These are phyloP conservation scores for Dothistroma pini DNA, from an alignment of 2,329 filamentous ascomycete species.

Conservation along the genomic window DNA sequence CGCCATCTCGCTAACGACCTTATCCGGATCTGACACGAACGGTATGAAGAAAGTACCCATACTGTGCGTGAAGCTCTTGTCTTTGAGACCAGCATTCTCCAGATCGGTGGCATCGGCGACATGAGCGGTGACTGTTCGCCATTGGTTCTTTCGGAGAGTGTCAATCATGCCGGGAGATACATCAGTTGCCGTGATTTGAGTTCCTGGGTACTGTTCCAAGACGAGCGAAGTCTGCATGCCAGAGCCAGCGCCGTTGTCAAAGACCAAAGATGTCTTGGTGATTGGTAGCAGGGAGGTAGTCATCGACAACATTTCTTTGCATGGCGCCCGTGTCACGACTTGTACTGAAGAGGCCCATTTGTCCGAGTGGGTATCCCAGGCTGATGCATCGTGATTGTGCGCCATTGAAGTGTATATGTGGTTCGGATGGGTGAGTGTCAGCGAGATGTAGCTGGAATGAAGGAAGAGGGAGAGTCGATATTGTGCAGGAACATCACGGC, in stretches of 20 bases:
- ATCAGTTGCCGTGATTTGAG: slow-evolving; percentile 10
- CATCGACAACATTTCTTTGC: slow-evolving; percentile 9
- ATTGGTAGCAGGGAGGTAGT: not conserved
- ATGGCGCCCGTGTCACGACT: slow-evolving; percentile 11
- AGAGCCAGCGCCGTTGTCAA: slow-evolving; percentile 16
- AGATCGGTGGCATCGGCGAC: slow-evolving; percentile 11
- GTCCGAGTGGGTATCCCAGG: slow-evolving; percentile 9
- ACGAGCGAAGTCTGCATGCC: slow-evolving; percentile 11
- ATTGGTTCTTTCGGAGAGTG: slow-evolving; percentile 2
- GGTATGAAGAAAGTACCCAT: slow-evolving; percentile 12
- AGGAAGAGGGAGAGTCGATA: not conserved
- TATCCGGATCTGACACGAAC: slow-evolving; percentile 23
- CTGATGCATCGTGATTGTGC: slow-evolving; percentile 6
- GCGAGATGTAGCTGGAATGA: not conserved
- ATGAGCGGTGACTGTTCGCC: slow-evolving; percentile 4
- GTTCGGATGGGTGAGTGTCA: not conserved
- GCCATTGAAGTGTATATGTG: slow-evolving; percentile 1
- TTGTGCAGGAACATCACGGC: not conserved
- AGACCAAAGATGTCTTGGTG: not conserved
- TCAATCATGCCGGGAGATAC: slow-evolving; percentile 13
- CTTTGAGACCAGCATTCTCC: slow-evolving; percentile 7
- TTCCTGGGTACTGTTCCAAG: slow-evolving; percentile 2
- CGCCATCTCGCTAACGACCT: slow-evolving; percentile 32
- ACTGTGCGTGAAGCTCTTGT: slow-evolving; percentile 5
- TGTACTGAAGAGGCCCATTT: slow-evolving; percentile 15